phyloP scores from a whole-genome alignment of 176 grass and related monocot genomes.

The Bothriochloa decipiens region DNA sequence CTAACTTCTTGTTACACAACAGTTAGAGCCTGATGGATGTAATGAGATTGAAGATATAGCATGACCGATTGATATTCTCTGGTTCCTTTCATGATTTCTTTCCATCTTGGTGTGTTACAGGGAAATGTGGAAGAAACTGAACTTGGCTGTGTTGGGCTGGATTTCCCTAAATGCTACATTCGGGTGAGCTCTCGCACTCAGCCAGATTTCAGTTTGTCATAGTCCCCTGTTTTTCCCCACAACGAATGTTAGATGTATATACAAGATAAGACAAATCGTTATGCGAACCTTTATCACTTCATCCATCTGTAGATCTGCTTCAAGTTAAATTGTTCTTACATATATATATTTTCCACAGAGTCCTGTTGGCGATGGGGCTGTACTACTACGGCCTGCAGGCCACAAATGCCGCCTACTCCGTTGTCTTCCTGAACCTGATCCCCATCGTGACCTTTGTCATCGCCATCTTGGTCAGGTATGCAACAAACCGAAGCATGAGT shows the following conservation, averaged over 20 bases:
- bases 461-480: constrained; percentile 40
- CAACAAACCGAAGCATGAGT: no score
- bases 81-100: not conserved
- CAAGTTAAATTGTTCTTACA: not conserved
- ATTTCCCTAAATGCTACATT: constrained; percentile 34
- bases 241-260: not conserved
- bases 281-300: not conserved
- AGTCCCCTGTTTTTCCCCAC: not conserved
- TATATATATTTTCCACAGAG: constrained; percentile 19
- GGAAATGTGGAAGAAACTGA: constrained; percentile 32
- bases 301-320: not conserved
- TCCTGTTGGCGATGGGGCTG: constrained; percentile 37
- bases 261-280: not conserved
- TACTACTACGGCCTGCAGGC: constrained; percentile 53
- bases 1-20: not conserved
- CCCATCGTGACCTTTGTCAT: constrained; percentile 54
- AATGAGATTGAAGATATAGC: not conserved
- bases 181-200: constrained; percentile 28
- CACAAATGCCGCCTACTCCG: constrained; percentile 46
- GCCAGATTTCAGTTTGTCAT: not conserved
- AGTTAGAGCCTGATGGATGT: not conserved
- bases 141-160: constrained; percentile 23
- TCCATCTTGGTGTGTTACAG: constrained; percentile 1
- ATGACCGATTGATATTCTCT: not conserved
- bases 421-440: constrained; percentile 52